Evolutionary conservation across 2,329 filamentous ascomycete species (phyloP).

Genomic region (Ampelomyces quisqualis): DNA sequence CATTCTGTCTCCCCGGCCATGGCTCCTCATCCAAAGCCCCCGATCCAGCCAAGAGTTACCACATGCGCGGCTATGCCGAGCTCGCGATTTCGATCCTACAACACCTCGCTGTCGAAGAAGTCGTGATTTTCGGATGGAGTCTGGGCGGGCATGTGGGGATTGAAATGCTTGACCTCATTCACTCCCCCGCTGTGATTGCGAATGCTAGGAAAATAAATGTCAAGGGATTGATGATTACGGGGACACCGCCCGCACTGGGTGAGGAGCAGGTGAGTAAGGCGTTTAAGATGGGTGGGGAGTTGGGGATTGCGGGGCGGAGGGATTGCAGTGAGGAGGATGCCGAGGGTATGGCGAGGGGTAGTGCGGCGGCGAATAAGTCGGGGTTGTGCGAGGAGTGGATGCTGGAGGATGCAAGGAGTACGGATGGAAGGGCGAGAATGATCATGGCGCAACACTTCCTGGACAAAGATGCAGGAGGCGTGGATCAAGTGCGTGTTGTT

Average conservation of each 20-base stretch:
- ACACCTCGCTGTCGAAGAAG: conserved; percentile 19
- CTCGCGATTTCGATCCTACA: conserved; percentile 32
- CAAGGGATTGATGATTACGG: conserved; percentile 31
- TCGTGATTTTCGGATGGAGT: conserved; percentile 37
- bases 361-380: conserved; percentile 10
- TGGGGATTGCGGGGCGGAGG: conserved; percentile 15
- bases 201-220: conserved; percentile 7
- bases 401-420: conserved; percentile 24
- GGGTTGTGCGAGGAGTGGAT: conserved; percentile 31
- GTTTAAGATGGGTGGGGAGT: conserved; percentile 11
- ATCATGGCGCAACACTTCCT: conserved; percentile 28
- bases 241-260: conserved; percentile 31
- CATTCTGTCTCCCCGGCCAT: conserved; percentile 42
- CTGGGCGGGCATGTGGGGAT: conserved; percentile 39
- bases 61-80: conserved; percentile 34
- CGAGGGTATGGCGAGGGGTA: conserved; percentile 13
- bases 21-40: conserved; percentile 32
- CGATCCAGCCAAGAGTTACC: conserved; percentile 27
- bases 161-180: conserved; percentile 29
- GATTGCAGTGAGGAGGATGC: conserved; percentile 21
- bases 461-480: conserved; percentile 2
- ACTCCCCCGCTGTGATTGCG: not conserved
- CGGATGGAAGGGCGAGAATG: conserved; percentile 27
- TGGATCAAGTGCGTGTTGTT: conserved; percentile 28
- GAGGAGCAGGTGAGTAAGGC: conserved; percentile 16